phyloP scores from a whole-genome alignment of 2,329 filamentous ascomycete genomes.

The Aspergillus quadrilineatus region DNA sequence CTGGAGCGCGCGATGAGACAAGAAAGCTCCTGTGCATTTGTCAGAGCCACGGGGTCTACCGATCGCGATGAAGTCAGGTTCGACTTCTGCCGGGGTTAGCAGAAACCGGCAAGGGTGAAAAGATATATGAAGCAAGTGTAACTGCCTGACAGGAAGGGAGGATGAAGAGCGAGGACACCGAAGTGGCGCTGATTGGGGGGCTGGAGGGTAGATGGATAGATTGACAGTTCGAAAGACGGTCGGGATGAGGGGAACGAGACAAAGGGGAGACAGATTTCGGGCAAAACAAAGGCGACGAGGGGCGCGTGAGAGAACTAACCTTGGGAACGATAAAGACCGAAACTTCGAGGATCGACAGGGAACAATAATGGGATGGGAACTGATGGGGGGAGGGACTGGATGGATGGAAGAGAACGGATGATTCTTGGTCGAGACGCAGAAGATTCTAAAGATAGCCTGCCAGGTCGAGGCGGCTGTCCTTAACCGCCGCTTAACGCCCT shows the following conservation, averaged over 20 bases:
- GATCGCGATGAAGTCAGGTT: not conserved
- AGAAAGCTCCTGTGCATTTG: constrained; percentile 12
- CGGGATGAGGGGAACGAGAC: constrained; percentile 6
- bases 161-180: constrained; percentile 7
- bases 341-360: constrained; percentile 13
- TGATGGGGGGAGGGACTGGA: constrained; percentile 13
- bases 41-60: constrained; percentile 2
- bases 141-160: constrained; percentile 1
- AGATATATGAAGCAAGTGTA: not conserved
- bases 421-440: constrained; percentile 26
- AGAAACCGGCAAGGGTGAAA: not conserved
- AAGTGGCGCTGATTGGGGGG: constrained; percentile 13
- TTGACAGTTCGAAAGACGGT: constrained; percentile 3
- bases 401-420: constrained; percentile 20
- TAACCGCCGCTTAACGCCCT: constrained; percentile 13
- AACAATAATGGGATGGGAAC: constrained; percentile 14
- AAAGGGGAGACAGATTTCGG: constrained; percentile 4
- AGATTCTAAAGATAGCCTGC: constrained; percentile 35
- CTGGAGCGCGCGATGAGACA: constrained; percentile 16
- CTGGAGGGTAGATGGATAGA: constrained; percentile 5
- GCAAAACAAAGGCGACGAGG: constrained; percentile 5
- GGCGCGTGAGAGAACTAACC: constrained; percentile 17
- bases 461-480: constrained; percentile 7
- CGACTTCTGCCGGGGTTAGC: not conserved
- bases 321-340: constrained; percentile 11